A percentile compares a stretch with the other conserved stretches of the same genome.
Conservation (phyloP, 2,329 filamentous ascomycete genomes). For the Aspergillus sclerotialis region DNA sequence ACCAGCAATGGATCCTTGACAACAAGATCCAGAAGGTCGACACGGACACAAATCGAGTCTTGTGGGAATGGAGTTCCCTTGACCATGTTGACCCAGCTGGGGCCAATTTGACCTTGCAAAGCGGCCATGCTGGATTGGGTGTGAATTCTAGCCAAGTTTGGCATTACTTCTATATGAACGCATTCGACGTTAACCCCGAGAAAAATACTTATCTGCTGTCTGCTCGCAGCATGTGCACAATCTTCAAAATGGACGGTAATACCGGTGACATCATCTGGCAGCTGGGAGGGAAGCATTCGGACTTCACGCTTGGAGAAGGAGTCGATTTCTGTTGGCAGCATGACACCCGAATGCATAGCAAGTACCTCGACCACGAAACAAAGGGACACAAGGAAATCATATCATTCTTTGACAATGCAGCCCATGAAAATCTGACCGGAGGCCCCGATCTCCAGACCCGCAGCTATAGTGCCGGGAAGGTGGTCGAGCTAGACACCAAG, state of each 20-base stretch:
- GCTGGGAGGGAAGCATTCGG: constrained; percentile 38
- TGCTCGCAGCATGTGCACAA: constrained; percentile 38
- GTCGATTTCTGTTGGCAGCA: constrained; percentile 47
- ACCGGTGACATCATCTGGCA: constrained; percentile 44
- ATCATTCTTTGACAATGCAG: constrained; percentile 50
- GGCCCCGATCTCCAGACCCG: constrained; percentile 30
- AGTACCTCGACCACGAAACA: constrained; percentile 29
- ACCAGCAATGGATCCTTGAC: constrained; percentile 53
- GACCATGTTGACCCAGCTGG: constrained; percentile 49
- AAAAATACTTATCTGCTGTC: constrained; percentile 46
- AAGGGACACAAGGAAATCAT: constrained; percentile 48
- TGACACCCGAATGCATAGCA: constrained; percentile 42
- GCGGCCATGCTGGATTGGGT: constrained; percentile 36
- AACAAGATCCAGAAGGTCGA: constrained; percentile 43
- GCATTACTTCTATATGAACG: constrained; percentile 48
- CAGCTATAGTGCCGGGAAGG: constrained; percentile 39
- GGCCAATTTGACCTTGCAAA: too few species aligned
- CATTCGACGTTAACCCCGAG: constrained; percentile 31
- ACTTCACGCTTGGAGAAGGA: constrained; percentile 36
- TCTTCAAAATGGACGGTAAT: constrained; percentile 43
- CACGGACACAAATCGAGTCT: constrained; percentile 47
- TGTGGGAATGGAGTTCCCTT: constrained; percentile 55
- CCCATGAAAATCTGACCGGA: constrained; percentile 32
- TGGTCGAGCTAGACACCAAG: constrained; percentile 40
- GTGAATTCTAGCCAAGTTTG: constrained; percentile 36